Evolutionary conservation across 345 rosid genomes (phyloP), one percentile per base, ranked within the genome.

Genomic region (Psidium friedrichsthalianum): DNA sequence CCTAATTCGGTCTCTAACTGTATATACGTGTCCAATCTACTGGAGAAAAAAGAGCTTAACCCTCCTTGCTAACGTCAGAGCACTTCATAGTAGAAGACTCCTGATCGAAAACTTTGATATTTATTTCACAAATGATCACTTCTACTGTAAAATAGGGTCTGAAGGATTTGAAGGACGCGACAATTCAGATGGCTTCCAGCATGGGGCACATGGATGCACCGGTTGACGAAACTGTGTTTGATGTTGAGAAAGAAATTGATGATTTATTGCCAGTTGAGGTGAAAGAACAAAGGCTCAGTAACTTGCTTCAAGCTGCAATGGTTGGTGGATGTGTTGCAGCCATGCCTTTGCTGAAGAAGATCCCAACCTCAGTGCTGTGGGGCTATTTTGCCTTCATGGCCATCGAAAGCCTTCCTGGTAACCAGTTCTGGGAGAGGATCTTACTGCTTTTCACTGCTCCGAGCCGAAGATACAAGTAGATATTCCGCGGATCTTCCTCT

Each of bases 361-460:
- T 94, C 88, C 98, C 99, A 82, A 93, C 98, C 61, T 92, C 98
- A 20, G 98, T 96, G 80, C 95, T 96, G 13, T 95, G 98, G 99
- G 98, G 98, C 69, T 97, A 97, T 90, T 97, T 97, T 57, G 98
- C 98, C 59, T 97, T 90, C 89, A 95, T 95, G 99, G 99, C 98
- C 29, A 93, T 94, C 14, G 99, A 95, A 86, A 95, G 97, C 92
- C 91, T 97, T 84, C 98, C 98, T 1, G 99, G 99, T 82, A 96
- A 96, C 87, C 99, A 94, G 87, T 97, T 95, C 87, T 95, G 98
- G 98, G 99, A 94, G 90, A 91, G 99, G 84, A 93, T 97, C 84
- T 89, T 97, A 83, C 89, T 97, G 88, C 94, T 95, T 85, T 93
- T 95, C 88, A 95, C 95, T 29, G 94, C 94, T 84, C 98, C 98